Conservation (phyloP, 495 filamentous ascomycete genomes). For the Daldinia decipiens region DNA sequence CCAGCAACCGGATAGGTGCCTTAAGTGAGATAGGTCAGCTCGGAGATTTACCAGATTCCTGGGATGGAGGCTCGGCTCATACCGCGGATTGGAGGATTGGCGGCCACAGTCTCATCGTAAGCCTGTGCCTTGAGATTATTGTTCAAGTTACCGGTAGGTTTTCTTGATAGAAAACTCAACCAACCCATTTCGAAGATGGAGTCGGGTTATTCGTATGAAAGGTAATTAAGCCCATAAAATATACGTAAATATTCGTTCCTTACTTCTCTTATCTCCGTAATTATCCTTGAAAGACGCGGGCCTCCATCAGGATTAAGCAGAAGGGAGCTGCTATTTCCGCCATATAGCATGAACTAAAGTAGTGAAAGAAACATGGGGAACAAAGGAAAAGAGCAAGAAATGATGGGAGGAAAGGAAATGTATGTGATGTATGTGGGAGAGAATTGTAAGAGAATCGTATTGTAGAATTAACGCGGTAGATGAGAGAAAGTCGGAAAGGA, state of each 20-base stretch:
- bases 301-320: slow-evolving; percentile 27
- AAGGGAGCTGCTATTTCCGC: slow-evolving; percentile 8
- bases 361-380: slow-evolving; percentile 2
- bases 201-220: slow-evolving; percentile 17
- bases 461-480: slow-evolving; percentile 6
- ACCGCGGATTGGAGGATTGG: slow-evolving; percentile 50
- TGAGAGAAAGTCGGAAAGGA: slow-evolving; percentile 7
- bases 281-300: slow-evolving; percentile 28
- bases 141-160: slow-evolving; percentile 36
- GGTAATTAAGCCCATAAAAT: slow-evolving; percentile 13
- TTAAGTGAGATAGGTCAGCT: slow-evolving; percentile 43
- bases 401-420: background rate
- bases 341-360: slow-evolving; percentile 24
- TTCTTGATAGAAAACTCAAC: slow-evolving; percentile 54
- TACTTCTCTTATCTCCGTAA: slow-evolving; percentile 22
- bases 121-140: slow-evolving; percentile 46
- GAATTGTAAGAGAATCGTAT: slow-evolving; percentile 1
- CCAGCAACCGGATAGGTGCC: slow-evolving; percentile 49
- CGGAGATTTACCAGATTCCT: slow-evolving; percentile 39
- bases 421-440: slow-evolving; percentile 21
- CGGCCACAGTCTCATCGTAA: slow-evolving; percentile 46
- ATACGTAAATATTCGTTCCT: slow-evolving; percentile 23
- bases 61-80: slow-evolving; percentile 39
- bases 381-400: slow-evolving; percentile 10
- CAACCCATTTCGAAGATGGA: slow-evolving; percentile 53